A percentile compares a stretch with the other conserved stretches of the same genome.
Evolutionary conservation across 2,329 filamentous ascomycete species (phyloP).

Genomic region (Phaeosphaeria sp.): DNA sequence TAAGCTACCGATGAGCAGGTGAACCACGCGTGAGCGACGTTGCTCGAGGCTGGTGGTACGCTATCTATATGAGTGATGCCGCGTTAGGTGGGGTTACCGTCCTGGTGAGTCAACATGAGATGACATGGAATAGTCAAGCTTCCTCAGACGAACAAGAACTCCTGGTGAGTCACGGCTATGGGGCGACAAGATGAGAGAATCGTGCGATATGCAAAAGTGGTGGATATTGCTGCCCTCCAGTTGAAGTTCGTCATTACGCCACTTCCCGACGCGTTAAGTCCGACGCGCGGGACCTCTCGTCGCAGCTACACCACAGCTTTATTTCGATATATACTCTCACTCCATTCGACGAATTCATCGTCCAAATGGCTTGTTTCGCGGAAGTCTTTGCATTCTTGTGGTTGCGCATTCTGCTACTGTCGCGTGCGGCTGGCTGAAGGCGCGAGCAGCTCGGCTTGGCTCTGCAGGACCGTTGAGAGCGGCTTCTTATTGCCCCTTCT

Average conservation of each 20-base stretch:
- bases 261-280: conserved; percentile 3
- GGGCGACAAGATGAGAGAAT: background rate
- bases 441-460: background rate
- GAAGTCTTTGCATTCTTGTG: background rate
- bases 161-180: background rate
- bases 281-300: background rate
- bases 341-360: background rate
- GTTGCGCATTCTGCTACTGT: background rate
- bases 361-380: background rate
- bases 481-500: background rate
- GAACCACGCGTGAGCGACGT: background rate
- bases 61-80: conserved; percentile 10
- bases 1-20: conserved; percentile 2
- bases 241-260: conserved; percentile 14
- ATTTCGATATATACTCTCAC: background rate
- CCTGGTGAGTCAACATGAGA: conserved; percentile 14
- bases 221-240: background rate
- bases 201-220: background rate
- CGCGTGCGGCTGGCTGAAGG: no score
- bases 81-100: conserved; percentile 12
- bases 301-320: background rate
- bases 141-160: background rate
- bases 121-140: background rate
- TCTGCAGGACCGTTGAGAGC: background rate
- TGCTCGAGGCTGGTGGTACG: background rate